Base-by-base conservation (phyloP, 2,329 filamentous ascomycete genomes). In the Stachybotrys chartarum region DNA sequence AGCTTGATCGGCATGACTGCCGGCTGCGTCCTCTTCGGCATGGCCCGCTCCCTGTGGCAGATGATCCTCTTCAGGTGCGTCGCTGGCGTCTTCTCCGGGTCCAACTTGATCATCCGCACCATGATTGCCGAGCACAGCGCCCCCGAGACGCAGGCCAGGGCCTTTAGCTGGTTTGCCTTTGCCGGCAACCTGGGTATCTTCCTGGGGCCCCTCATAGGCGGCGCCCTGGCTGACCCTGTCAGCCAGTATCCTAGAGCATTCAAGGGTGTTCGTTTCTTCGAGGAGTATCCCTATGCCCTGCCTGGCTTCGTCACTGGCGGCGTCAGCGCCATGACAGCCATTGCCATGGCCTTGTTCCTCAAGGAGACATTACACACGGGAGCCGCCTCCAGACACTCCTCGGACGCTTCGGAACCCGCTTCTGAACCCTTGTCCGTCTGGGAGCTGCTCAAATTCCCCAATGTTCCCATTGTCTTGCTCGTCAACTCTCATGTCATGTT, bases 151-250 rank as follows among this genome's bases (percentile, higher is more conserved):
- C 88, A 92, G 69, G 88, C 89, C 0, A 74, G 78, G 31, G 84
- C 86, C 0, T 94, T 92, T 64, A 85, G 85, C 64, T 88, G 84
- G 75, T 92, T 92, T 65, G 87, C 88, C 10, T 90, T 93, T 64
- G 76, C 81, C 0, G 83, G 84, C 5, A 93, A 93, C 60, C 24
- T 92, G 8, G 90, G 90, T 5, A 84, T 93, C 49, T 84, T 90
- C 56, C 32, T 90, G 2, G 90, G 89, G 0, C 87, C 88, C 3
- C 63, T 90, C 8, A 64, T 91, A 18, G 88, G 88, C 47, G 90
- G 88, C 53, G 76, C 74, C 1, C 76, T 94, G 1, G 85, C 87
- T 11, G 79, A 88, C 39, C 90, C 89, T 1, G 84, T 79, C 0
- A 63, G 72, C 6, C 83, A 87, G 66, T 91, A 86, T 63, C 80